phyloP scores from a whole-genome alignment of 306 rosid species.

The Pyrus pyrifolia region DNA sequence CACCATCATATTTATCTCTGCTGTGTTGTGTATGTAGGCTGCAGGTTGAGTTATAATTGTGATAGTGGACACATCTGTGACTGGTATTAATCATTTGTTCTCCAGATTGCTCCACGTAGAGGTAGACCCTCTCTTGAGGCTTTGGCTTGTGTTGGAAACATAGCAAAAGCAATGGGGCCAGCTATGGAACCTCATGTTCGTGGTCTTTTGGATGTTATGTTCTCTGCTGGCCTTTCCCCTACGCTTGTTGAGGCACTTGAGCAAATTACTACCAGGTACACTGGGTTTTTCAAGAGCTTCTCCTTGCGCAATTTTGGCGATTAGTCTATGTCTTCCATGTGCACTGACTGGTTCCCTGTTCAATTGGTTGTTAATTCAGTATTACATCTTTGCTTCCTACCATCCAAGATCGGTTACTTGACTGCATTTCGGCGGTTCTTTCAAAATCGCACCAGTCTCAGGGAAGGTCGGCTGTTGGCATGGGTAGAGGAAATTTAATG shows the following conservation, averaged over 20 bases:
- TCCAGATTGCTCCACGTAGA: constrained; percentile 97
- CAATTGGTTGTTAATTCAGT: constrained; percentile 38
- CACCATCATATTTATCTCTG: constrained; percentile 14
- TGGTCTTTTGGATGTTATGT: constrained; percentile 89
- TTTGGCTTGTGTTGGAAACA: constrained; percentile 96
- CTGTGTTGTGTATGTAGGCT: constrained; percentile 6
- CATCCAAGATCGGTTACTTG: constrained; percentile 90
- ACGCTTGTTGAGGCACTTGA: constrained; percentile 91
- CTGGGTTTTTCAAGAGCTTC: not conserved
- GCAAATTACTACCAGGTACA: constrained; percentile 68
- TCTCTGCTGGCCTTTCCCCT: constrained; percentile 78
- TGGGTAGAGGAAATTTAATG: constrained; percentile 50
- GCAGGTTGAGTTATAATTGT: constrained; percentile 14
- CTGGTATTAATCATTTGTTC: constrained; percentile 20
- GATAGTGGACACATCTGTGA: constrained; percentile 20
- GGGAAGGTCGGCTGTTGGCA: constrained; percentile 52
- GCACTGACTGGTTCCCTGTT: constrained; percentile 7
- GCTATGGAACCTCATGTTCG: constrained; percentile 85
- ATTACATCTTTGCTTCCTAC: constrained; percentile 84
- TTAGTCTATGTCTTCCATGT: not conserved
- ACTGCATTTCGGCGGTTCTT: constrained; percentile 80
- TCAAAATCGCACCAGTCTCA: constrained; percentile 70
- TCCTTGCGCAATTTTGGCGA: constrained; percentile 8
- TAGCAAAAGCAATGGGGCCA: constrained; percentile 92
- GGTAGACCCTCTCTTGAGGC: constrained; percentile 96